Evolutionary conservation across 2,329 filamentous ascomycete genomes (phyloP), one percentile per base, ranked within the genome.

Genomic region (Ceratocystis diversiconidia): DNA sequence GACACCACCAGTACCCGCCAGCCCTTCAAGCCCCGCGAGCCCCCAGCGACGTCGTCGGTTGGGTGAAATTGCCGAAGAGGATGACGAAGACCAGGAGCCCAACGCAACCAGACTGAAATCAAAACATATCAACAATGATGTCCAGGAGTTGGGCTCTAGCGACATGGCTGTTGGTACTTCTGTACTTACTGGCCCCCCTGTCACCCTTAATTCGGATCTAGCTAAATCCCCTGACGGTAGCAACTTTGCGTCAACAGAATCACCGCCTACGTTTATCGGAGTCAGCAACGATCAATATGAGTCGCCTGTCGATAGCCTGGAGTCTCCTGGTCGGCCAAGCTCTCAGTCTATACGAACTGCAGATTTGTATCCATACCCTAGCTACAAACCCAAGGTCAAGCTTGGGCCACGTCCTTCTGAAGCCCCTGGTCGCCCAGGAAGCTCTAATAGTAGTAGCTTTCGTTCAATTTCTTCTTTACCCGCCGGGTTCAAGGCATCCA

Each of bases 11-110:
- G 12, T 88, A 87, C 48, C 36, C 57, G 12, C 57, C 36, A 52
- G 95, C 92, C 22, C 89, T 86, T 70, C 90, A 88, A 95, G 92
- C 10, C 92, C 90, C 3, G 88, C 84, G 61, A 91, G 88, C 73
- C 95, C 90, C 4, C 79, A 91, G 69, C 84, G 88, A 67, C 82
- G 86, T 72, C 84, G 87, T 71, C 86, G 89, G 70, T 78, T 97
- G 71, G 87, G 92, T 77, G 92, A 95, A 76, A 96, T 97, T 73
- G 86, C 88, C n/a, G 94, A 97, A 76, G 89, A 94, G 76, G 89
- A 87, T 64, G 90, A 95, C 72, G 91, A 95, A 71, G 84, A 86
- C 67, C 78, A 80, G 67, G 76, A 82, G 69, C 61, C 61, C 2
- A 55, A 41, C 30, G 78, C 83, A 32, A 77, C 76, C 52, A 86